Conservation (phyloP, 306 rosid species). For the Luffa aegyptiaca region DNA sequence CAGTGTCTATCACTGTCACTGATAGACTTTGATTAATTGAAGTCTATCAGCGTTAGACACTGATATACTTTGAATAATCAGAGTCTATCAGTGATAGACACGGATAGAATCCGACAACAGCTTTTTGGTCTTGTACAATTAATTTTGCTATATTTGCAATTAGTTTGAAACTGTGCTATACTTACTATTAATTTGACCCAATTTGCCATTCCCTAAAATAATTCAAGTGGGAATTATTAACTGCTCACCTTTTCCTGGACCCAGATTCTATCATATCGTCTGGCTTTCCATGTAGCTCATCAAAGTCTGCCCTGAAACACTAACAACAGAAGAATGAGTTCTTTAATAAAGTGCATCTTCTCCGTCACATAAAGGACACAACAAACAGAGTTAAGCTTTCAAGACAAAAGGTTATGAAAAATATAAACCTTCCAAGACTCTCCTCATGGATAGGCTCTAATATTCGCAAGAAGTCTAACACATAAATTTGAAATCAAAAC, state of each 20-base stretch:
- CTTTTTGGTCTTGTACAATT: too few species aligned
- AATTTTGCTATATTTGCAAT: too few species aligned
- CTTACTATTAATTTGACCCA: too few species aligned
- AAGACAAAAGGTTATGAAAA: background rate
- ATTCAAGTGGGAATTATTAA: background rate
- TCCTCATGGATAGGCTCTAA: background rate
- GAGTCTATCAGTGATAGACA: too few species aligned
- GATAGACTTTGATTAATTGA: too few species aligned
- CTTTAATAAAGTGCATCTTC: background rate
- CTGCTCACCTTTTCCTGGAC: conserved; percentile 53
- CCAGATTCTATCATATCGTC: conserved; percentile 38
- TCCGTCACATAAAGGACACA: background rate
- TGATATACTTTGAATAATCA: too few species aligned
- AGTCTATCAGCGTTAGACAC: too few species aligned
- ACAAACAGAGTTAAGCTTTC: background rate
- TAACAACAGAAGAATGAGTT: conserved; percentile 8
- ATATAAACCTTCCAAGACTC: background rate
- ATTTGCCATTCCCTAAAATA: too few species aligned
- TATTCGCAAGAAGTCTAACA: background rate
- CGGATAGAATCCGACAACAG: too few species aligned
- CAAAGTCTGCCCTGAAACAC: conserved; percentile 43
- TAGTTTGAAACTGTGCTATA: too few species aligned
- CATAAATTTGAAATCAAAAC: background rate
- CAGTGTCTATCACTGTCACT: too few species aligned
- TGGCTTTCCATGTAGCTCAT: conserved; percentile 24